Percentiles rank a stretch among this genome's conserved stretches.
Evolutionary conservation across 106 monocot species (phyloP).

Genomic region (Acanthochlamys bracteata): DNA sequence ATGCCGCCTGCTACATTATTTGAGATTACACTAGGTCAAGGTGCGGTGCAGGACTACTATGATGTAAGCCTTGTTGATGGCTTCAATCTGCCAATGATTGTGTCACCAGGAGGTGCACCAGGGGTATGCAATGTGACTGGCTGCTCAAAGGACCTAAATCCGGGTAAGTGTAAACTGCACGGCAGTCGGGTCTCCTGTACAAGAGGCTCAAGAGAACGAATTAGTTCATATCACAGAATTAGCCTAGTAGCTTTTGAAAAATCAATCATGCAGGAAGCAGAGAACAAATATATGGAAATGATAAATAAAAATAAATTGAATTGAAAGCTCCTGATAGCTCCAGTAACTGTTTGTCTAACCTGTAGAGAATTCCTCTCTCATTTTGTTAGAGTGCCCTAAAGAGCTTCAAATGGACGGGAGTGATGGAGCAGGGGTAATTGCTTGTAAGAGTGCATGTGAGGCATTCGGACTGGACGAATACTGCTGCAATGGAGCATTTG

Average conservation of each 20-base stretch:
- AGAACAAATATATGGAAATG: too few species aligned
- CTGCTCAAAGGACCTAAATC: slow-evolving; percentile 53
- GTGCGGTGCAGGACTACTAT: slow-evolving; percentile 34
- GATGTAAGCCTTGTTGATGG: slow-evolving; percentile 64
- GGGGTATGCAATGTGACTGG: slow-evolving; percentile 54
- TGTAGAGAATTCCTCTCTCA: too few species aligned
- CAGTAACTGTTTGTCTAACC: too few species aligned
- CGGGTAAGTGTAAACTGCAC: slow-evolving; percentile 26
- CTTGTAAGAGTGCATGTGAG: slow-evolving; percentile 75
- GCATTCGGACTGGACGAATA: slow-evolving; percentile 64
- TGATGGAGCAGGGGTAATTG: slow-evolving; percentile 33
- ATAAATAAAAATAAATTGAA: not conserved
- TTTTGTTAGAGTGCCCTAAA: slow-evolving; percentile 49
- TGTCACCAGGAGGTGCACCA: slow-evolving; percentile 17
- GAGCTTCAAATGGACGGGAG: slow-evolving; percentile 61
- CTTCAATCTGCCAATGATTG: slow-evolving; percentile 60
- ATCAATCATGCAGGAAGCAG: too few species aligned
- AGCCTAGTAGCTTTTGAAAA: too few species aligned
- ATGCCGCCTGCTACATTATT: slow-evolving; percentile 61
- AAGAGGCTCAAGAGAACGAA: not conserved
- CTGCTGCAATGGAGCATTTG: slow-evolving; percentile 75
- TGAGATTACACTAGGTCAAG: slow-evolving; percentile 61
- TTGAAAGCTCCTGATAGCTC: not conserved
- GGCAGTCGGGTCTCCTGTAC: not conserved
- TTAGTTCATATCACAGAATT: too few species aligned